Evolutionary conservation across 78 protist species (phyloP).

Genomic region (Bodo saltans): DNA sequence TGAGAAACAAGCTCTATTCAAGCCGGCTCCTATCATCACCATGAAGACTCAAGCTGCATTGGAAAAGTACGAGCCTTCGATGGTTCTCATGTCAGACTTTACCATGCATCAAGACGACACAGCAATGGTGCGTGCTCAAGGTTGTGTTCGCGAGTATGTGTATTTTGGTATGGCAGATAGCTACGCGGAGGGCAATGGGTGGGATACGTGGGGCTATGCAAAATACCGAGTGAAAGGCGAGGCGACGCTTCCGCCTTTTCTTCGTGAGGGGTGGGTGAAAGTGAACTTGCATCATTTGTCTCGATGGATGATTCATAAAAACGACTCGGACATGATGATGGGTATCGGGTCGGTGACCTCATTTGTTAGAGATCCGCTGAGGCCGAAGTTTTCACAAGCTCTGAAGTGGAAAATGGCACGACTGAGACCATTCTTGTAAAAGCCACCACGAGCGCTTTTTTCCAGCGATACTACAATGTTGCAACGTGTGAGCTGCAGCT

Average conservation of each 20-base stretch:
- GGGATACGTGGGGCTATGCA: neutral
- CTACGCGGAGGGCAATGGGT: neutral
- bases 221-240: neutral
- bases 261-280: neutral
- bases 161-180: neutral
- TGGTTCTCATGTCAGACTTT: neutral
- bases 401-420: too few relatives aligned
- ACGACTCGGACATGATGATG: too few relatives aligned
- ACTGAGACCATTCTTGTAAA: too few relatives aligned
- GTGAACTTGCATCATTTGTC: neutral
- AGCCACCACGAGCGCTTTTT: too few relatives aligned
- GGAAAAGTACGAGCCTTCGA: neutral
- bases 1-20: neutral
- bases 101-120: neutral
- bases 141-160: neutral
- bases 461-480: too few relatives aligned
- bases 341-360: too few relatives aligned
- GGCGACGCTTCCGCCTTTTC: neutral
- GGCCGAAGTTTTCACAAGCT: too few relatives aligned
- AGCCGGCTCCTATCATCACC: neutral
- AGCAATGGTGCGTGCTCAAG: neutral
- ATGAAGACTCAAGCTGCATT: neutral
- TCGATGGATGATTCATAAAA: neutral
- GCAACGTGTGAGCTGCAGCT: too few relatives aligned
- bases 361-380: too few relatives aligned